Evolutionary conservation across 805 yeast genomes (phyloP).

Genomic region (Kockiozyma suomiensis): DNA sequence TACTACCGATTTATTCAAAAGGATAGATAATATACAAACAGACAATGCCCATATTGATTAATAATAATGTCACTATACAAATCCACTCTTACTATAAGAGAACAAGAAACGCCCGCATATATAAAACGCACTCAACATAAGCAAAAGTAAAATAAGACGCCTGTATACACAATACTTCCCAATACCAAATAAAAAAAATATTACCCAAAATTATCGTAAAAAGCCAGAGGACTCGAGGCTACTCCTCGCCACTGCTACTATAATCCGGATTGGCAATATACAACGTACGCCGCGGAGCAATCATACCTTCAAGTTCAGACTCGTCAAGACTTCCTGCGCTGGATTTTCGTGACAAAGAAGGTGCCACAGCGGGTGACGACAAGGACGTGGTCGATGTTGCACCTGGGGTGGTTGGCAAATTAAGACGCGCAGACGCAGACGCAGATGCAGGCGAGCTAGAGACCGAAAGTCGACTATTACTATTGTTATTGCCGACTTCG

Average conservation of each 20-base stretch:
- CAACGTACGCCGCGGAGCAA: constrained; percentile 18
- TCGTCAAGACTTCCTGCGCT: constrained; percentile 27
- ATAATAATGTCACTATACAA: no score
- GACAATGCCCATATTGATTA: no score
- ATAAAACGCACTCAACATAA: no score
- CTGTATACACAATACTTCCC: no score
- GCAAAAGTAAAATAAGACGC: no score
- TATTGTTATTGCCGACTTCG: no score
- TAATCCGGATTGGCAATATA: constrained; percentile 31
- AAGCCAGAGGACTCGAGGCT: neutral
- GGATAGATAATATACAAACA: no score
- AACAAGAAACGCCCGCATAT: no score
- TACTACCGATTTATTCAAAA: no score
- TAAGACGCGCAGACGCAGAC: neutral
- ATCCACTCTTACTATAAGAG: no score
- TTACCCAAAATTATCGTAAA: neutral
- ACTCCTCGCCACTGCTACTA: constrained; percentile 21
- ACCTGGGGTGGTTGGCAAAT: neutral
- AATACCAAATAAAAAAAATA: no score
- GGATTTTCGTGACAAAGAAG: neutral
- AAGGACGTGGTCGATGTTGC: neutral
- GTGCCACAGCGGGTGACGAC: neutral
- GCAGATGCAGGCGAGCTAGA: neutral
- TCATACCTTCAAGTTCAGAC: neutral
- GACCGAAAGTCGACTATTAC: neutral